phyloP scores from a whole-genome alignment of 352 stramenopile species.

The Thraustotheca clavata region DNA sequence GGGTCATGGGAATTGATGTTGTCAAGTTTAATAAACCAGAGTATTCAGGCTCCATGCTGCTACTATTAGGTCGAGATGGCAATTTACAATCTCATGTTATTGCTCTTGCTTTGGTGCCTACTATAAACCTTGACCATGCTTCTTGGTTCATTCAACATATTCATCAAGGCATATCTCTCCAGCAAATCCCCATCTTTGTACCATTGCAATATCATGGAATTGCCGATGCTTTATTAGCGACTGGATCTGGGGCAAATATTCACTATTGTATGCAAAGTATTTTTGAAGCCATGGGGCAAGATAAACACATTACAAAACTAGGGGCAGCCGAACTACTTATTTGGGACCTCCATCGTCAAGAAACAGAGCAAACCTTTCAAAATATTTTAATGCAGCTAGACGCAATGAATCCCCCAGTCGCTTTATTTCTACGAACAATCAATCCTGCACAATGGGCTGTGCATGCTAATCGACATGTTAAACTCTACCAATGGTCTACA shows the following conservation, averaged over 20 bases:
- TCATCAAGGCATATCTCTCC: slow-evolving; percentile 42
- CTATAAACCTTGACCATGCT: slow-evolving; percentile 55
- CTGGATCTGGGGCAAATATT: slow-evolving; percentile 45
- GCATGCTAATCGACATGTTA: slow-evolving; percentile 38
- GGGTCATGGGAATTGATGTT: slow-evolving; percentile 63
- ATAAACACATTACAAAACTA: slow-evolving; percentile 70
- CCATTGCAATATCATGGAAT: slow-evolving; percentile 49
- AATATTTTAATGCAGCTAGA: slow-evolving; percentile 43
- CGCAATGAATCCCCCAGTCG: slow-evolving; percentile 39
- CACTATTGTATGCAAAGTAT: slow-evolving; percentile 68
- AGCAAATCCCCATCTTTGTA: slow-evolving; percentile 48
- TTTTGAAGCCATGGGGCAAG: slow-evolving; percentile 50
- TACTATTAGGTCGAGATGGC: slow-evolving; percentile 58
- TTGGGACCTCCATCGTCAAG: slow-evolving; percentile 49
- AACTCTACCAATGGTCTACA: slow-evolving; percentile 58
- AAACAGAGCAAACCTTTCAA: slow-evolving; percentile 49
- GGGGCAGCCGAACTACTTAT: slow-evolving; percentile 47
- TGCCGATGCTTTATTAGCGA: slow-evolving; percentile 41
- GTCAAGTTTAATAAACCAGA: slow-evolving; percentile 58
- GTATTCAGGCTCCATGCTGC: slow-evolving; percentile 51
- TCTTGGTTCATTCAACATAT: slow-evolving; percentile 61
- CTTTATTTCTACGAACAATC: slow-evolving; percentile 44
- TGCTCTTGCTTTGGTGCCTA: slow-evolving; percentile 58
- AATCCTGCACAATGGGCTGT: slow-evolving; percentile 59
- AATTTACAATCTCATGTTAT: slow-evolving; percentile 58